Conservation (phyloP, 495 filamentous ascomycete species). For the Talaromyces thailandensis region DNA sequence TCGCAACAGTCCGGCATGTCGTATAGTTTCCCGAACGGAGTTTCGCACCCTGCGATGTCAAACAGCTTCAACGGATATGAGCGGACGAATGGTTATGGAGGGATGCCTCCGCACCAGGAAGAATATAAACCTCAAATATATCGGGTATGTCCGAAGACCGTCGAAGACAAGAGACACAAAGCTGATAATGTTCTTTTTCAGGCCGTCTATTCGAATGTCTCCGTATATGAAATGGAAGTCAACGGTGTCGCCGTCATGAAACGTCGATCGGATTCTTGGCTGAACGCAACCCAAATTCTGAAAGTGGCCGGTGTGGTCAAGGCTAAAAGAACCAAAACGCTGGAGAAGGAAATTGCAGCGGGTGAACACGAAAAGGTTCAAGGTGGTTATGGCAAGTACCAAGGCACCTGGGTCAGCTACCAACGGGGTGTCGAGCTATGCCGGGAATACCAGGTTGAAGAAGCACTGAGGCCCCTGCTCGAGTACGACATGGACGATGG, state of each 20-base stretch:
- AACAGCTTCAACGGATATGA: conserved; percentile 35
- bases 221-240: conserved; percentile 97
- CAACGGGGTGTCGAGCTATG: conserved; percentile 86
- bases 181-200: conserved; percentile 25
- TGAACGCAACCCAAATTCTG: conserved; percentile 90
- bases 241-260: conserved; percentile 90
- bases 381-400: conserved; percentile 96
- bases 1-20: conserved; percentile 35
- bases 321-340: conserved; percentile 90
- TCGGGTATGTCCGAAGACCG: conserved; percentile 42
- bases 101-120: conserved; percentile 38
- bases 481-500: conserved; percentile 85
- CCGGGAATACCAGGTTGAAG: conserved; percentile 86
- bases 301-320: conserved; percentile 97
- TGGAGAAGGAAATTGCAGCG: conserved; percentile 93
- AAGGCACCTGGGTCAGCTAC: conserved; percentile 96
- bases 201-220: conserved; percentile 90
- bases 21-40: conserved; percentile 34
- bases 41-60: conserved; percentile 14
- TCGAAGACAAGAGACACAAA: not conserved
- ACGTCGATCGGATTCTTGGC: conserved; percentile 80
- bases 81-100: conserved; percentile 39
- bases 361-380: conserved; percentile 98
- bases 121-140: conserved; percentile 67
- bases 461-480: conserved; percentile 71